phyloP scores from a whole-genome alignment of 2,329 filamentous ascomycete genomes.

The Colletotrichum tropicale region DNA sequence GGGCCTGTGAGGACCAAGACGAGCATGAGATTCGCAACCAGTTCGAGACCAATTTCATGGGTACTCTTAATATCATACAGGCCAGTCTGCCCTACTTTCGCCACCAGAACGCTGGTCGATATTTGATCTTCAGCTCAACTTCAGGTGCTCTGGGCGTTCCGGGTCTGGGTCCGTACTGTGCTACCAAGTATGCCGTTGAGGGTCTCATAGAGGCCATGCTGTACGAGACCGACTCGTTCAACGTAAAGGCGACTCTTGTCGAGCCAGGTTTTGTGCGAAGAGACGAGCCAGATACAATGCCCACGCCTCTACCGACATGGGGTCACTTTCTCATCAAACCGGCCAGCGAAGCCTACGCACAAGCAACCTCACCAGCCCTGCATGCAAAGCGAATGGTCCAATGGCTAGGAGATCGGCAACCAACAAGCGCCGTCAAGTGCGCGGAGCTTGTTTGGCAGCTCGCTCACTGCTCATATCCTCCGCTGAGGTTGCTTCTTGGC shows the following conservation, averaged over 20 bases:
- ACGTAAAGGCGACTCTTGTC: slow-evolving; percentile 91
- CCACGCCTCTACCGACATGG: slow-evolving; percentile 75
- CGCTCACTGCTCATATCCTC: slow-evolving; percentile 93
- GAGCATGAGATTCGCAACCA: slow-evolving; percentile 94
- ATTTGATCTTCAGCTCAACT: slow-evolving; percentile 94
- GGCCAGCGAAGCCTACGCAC: slow-evolving; percentile 80
- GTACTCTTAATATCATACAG: slow-evolving; percentile 92
- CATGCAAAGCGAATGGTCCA: slow-evolving; percentile 92
- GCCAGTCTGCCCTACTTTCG: slow-evolving; percentile 87
- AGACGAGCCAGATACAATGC: slow-evolving; percentile 71
- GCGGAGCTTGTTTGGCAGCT: slow-evolving; percentile 94
- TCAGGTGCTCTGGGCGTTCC: slow-evolving; percentile 92
- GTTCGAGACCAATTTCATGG: slow-evolving; percentile 98
- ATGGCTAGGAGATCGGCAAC: slow-evolving; percentile 92
- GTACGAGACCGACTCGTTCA: slow-evolving; percentile 90
- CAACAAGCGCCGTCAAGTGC: slow-evolving; percentile 90
- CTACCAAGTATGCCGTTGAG: slow-evolving; percentile 96
- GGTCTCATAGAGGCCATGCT: slow-evolving; percentile 95
- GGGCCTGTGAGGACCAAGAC: slow-evolving; percentile 95
- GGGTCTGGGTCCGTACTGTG: slow-evolving; percentile 91
- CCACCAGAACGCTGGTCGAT: slow-evolving; percentile 75
- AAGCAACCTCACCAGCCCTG: slow-evolving; percentile 78
- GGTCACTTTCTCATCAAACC: slow-evolving; percentile 92
- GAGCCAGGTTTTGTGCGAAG: slow-evolving; percentile 88
- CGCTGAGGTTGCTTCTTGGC: slow-evolving; percentile 82